Conservation (phyloP, 352 stramenopile species). For the Globisporangium splendens region DNA sequence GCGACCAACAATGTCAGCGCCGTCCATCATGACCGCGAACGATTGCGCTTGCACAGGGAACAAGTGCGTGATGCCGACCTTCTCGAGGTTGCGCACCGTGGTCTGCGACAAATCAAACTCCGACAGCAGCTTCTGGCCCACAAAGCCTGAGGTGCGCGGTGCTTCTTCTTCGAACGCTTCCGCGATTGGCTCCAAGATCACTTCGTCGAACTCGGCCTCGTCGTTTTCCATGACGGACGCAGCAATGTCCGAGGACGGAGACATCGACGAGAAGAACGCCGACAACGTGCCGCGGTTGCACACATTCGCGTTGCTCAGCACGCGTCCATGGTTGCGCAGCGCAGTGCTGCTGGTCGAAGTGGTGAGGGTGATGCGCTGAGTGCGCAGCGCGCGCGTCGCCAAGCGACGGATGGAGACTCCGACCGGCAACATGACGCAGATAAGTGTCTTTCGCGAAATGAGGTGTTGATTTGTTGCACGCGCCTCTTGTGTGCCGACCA, state of each 20-base stretch:
- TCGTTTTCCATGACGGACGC: neutral
- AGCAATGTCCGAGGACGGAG: conserved; percentile 39
- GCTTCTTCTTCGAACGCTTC: neutral
- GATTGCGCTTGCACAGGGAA: conserved; percentile 84
- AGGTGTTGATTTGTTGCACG: neutral
- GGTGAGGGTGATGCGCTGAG: conserved; percentile 1
- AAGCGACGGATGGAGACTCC: conserved; percentile 25
- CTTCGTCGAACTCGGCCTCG: conserved; percentile 44
- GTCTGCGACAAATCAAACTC: conserved; percentile 58
- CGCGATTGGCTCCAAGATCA: conserved; percentile 41
- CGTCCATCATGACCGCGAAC: conserved; percentile 78
- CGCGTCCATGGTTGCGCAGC: conserved; percentile 2
- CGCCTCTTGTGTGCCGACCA: neutral
- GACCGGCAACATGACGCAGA: conserved; percentile 25
- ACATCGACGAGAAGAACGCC: neutral
- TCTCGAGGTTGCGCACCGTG: conserved; percentile 55
- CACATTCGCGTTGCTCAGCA: conserved; percentile 6
- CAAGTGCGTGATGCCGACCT: conserved; percentile 70
- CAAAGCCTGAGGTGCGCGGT: conserved; percentile 41
- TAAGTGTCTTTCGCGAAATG: conserved; percentile 12
- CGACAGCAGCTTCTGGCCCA: conserved; percentile 59
- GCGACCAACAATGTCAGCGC: conserved; percentile 76
- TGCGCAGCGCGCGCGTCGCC: conserved; percentile 12
- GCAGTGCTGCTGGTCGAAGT: neutral
- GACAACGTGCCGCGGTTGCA: conserved; percentile 75